Base-by-base conservation (phyloP, 192 early-diverging fungal species). In the Linnemannia hyalina region DNA sequence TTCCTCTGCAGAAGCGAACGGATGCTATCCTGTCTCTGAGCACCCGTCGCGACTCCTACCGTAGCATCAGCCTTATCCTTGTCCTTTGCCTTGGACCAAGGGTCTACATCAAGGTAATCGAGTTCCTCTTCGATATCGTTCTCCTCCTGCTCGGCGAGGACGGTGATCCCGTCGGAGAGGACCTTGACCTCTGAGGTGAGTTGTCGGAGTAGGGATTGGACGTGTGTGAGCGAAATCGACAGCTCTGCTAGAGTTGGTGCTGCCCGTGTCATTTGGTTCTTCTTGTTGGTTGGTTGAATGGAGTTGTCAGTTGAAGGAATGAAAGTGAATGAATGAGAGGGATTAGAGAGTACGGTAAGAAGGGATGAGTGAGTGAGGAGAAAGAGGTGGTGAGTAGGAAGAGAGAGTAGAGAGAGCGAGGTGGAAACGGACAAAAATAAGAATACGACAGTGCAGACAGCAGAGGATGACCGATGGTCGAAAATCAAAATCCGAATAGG, bases 161-260 rank as follows among this genome's bases (percentile, higher is more conserved):
- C 75, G 16, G 72, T 63, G 36, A 86, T 77, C 0, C 84, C 84
- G 3, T 86, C 84, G 49, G 79, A 81, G 38, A 86, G 68, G 18
- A 86, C 84, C 35, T 86, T 86, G 71, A 86, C 84, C 36, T 86
- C 84, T 29, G 74, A 79, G 23, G 79, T 86, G 32, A 86, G 78
- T 47, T 81, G 84, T 41, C 75, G 77, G 41, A 86, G 65, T n/a
- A 86, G 76, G 2, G 78, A 77, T 73, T 86, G 84, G 44, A 86
- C 84, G 13, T 86, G 79, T 65, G 23, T 70, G 41, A 86, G 65
- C 4, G 84, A 86, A 20, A 86, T 13, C 11, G 84, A 86, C 8
- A 86, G 54, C 65, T 86, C 84, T 32, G 79, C 84, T 0, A 86
- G 60, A 8, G 84, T 81, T 41, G 80, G 46, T 16, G 41, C 40